Percentiles rank a stretch among this genome's conserved stretches.
Conservation (phyloP, 345 rosid species). For the Syzygium jambos region DNA sequence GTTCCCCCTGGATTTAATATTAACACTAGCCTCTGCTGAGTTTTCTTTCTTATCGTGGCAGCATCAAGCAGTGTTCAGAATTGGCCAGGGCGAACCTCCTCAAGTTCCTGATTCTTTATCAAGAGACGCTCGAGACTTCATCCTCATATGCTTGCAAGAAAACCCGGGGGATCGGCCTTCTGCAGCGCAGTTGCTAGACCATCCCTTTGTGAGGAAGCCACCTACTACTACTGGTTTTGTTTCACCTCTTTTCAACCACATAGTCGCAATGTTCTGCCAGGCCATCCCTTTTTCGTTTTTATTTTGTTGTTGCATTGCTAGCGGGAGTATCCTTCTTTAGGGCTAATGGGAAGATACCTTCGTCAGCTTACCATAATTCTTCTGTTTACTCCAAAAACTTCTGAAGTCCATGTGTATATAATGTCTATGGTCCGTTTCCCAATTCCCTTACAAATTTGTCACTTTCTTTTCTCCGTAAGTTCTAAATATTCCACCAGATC, state of each 20-base stretch:
- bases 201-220: conserved; percentile 6
- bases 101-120: not conserved
- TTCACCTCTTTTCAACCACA: not conserved
- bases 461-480: not conserved
- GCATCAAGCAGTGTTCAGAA: not conserved
- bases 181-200: not conserved
- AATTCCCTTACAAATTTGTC: not conserved
- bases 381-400: not conserved
- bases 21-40: not conserved
- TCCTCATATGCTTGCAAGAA: not conserved
- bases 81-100: not conserved
- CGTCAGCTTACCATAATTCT: not conserved
- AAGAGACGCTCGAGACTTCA: not conserved
- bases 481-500: not conserved
- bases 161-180: not conserved
- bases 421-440: not conserved
- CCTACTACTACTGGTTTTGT: not conserved
- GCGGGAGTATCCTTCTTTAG: not conserved
- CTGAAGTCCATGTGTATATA: not conserved
- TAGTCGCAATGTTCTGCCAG: not conserved
- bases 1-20: not conserved
- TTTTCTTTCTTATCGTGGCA: not conserved
- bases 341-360: not conserved
- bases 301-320: not conserved
- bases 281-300: not conserved